Base-by-base conservation (phyloP, 495 filamentous ascomycete species). In the Bombardia bombarda region DNA sequence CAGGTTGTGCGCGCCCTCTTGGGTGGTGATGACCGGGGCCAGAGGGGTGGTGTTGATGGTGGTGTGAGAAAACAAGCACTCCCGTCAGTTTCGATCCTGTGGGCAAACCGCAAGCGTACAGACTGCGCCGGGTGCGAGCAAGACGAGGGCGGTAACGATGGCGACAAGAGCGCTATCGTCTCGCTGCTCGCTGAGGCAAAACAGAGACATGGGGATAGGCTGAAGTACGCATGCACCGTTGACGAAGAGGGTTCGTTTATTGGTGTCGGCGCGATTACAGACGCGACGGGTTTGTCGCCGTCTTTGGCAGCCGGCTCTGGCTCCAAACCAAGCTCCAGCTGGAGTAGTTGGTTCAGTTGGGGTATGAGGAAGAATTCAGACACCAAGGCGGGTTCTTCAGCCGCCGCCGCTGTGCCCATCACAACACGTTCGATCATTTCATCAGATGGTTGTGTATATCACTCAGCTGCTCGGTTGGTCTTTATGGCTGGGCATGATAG, bases 201-300 rank as follows among this genome's bases (percentile, higher is more conserved):
- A 52, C 46, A 58, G 3, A 67, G 61, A n/a, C 72, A 80, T 52
- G 68, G 70, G 1, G 69, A 62, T 0, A 70, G 73, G 30, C 57
- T 90, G 18, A 67, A 53, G 1, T 74, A 89, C 20, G 72, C 79
- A 6, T 90, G 88, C 60, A 84, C 80, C 47, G 73, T 93, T 4
- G 87, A 95, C 53, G 84, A 89, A 37, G 84, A 92, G 50, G 66
- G 71, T 14, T 71, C 62, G 0, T 83, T 78, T 44, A 83, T 92
- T 45, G 58, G 17, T 34, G 40, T 38, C 0, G 21, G 68, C 59
- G 2, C 65, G 67, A 0, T 82, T 79, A 46, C 77, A 77, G 1
- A 77, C 69, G 47, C 61, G 77, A 38, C 80, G 79, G 79, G 76
- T 72, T 26, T 79, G 78, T 50, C 75, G 73, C 19, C 34, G 25